phyloP scores from a whole-genome alignment of 202 grass and related monocot species.

The Zoysia matrella region DNA sequence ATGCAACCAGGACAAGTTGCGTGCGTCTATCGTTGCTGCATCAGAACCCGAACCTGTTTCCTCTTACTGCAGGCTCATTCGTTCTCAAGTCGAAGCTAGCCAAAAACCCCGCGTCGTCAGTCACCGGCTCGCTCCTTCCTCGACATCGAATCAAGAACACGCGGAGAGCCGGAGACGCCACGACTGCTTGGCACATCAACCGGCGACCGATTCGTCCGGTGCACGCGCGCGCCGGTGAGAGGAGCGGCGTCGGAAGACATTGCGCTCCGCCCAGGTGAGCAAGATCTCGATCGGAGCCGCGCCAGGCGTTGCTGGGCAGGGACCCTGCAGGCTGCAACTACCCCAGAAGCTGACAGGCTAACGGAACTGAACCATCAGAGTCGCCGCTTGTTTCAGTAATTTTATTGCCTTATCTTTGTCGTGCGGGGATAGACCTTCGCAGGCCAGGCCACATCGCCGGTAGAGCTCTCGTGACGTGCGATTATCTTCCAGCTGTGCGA shows the following conservation, averaged over 20 bases:
- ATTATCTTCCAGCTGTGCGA: too few relatives aligned
- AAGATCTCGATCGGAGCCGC: background rate
- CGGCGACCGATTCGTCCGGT: background rate
- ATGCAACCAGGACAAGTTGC: background rate
- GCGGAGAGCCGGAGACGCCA: background rate
- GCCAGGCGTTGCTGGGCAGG: background rate
- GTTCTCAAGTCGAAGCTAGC: background rate
- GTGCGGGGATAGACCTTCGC: background rate
- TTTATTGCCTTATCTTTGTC: slow-evolving; percentile 32
- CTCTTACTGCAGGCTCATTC: background rate
- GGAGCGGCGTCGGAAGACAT: background rate
- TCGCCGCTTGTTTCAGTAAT: background rate
- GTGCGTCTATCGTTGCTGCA: background rate
- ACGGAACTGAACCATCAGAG: slow-evolving; percentile 11
- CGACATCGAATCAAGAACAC: background rate
- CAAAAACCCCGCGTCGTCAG: background rate
- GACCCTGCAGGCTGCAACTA: slow-evolving; percentile 26
- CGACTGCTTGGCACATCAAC: background rate
- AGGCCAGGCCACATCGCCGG: too few relatives aligned
- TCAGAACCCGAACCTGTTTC: too few relatives aligned
- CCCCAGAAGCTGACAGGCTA: slow-evolving; percentile 32
- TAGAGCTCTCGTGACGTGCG: too few relatives aligned
- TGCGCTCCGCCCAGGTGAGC: background rate
- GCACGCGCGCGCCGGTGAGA: background rate
- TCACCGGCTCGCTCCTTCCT: background rate